These are phyloP conservation scores for Scedosporium minutisporum DNA, from an alignment of 2,329 filamentous ascomycete species.

Conservation along the genomic window DNA sequence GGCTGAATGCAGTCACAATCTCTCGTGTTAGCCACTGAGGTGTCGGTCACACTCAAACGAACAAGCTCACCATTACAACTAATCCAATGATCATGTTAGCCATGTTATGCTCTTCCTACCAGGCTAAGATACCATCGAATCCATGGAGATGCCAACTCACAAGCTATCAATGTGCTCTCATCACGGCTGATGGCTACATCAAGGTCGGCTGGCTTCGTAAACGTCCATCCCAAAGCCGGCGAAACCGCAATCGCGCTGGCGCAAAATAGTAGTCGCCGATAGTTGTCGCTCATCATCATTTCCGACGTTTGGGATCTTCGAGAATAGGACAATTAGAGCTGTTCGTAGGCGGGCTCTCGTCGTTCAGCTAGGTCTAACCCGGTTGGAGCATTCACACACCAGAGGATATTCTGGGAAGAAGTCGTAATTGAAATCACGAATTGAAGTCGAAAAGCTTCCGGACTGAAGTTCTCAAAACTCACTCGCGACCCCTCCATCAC, in stretches of 20 bases:
- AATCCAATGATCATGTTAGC: not conserved
- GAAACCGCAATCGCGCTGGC: not conserved
- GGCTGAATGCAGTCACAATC: constrained; percentile 2
- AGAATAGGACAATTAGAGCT: not conserved
- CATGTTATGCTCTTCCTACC: not conserved
- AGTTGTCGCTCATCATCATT: not conserved
- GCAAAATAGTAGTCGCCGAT: not conserved
- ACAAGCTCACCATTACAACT: constrained; percentile 1
- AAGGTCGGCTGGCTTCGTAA: not conserved
- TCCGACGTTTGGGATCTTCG: not conserved
- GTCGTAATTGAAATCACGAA: no score
- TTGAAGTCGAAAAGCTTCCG: no score
- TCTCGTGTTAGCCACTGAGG: not conserved
- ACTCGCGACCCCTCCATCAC: no score
- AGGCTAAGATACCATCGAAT: not conserved
- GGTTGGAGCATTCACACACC: not conserved
- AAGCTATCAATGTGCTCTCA: constrained; percentile 3
- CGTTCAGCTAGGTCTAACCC: not conserved
- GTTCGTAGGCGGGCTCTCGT: no score
- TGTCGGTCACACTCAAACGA: not conserved
- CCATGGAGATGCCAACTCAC: not conserved
- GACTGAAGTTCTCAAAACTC: no score
- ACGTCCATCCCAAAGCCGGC: not conserved
- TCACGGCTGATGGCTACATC: not conserved
- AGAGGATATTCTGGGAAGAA: no score